Base-by-base conservation (phyloP, 306 rosid species). In the Quercus engelmannii region DNA sequence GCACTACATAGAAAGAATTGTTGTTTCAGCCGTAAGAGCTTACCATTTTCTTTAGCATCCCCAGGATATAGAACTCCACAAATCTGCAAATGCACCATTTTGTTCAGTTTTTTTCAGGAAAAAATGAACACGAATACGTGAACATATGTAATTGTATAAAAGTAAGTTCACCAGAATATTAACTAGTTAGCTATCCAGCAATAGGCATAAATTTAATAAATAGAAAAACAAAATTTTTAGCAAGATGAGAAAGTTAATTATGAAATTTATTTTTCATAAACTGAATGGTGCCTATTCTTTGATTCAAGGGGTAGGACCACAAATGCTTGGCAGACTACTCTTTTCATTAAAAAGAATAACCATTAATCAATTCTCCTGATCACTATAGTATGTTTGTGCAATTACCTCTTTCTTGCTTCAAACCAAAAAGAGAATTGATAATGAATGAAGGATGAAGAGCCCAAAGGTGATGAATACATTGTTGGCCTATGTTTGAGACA, bases 1-100 rank as follows among this genome's bases (percentile, higher is more conserved):
- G 99, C 99, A 88, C 99, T 93, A 86, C 96, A 93, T 73, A 93
- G 99, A 77, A 95, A 95, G 87, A 85, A 95, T 80, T 95, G 99
- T 81, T 95, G 99, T 90, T 93, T 95, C 86, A 95, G 85, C 78
- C 97, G 84, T 62, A 95, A 69, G 81, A 95, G 93, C 87, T 95
- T 95, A 76, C 98, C 99, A 23, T 83, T 88, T 87, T 95, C 99
- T n/a, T 96, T 95, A 77, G 97, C 92, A 93, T 95, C 98, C 71
- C 99, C 93, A 72, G 99, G 98, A 83, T 93, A 95, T 77, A 95
- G 85, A 81, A 93, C 98, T 43, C 98, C 95, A 81, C 98, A 93
- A 65, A 95, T 95, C 98, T 95, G 92, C 82, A 88, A 83, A 82
- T 43, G 38, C 71, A 81, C 63, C 61, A 67, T 31, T 83, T 21